A percentile compares a stretch with the other conserved stretches of the same genome.
Conservation (phyloP, 2,329 filamentous ascomycete genomes). For the Pezicula neosporulosa region DNA sequence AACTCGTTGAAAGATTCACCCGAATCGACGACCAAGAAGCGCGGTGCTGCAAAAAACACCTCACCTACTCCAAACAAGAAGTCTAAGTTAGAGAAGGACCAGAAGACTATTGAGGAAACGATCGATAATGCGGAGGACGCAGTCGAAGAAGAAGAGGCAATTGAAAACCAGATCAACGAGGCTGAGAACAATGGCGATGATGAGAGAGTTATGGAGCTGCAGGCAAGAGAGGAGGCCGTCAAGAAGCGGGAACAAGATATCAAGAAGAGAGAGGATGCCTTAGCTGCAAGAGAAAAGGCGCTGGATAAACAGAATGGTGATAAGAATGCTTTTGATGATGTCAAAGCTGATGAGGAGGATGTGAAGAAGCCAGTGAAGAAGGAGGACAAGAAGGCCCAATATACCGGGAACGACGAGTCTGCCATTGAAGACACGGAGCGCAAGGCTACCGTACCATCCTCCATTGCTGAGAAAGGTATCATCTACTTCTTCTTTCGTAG, state of each 20-base stretch:
- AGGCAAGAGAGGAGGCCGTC: conserved; percentile 4
- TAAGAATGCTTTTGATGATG: conserved; percentile 26
- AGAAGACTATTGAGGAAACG: conserved; percentile 26
- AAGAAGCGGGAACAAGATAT: conserved; percentile 9
- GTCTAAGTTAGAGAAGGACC: conserved; percentile 13
- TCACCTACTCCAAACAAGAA: conserved; percentile 29
- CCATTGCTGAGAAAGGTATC: conserved; percentile 79
- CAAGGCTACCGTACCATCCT: conserved; percentile 36
- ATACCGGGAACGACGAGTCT: conserved; percentile 20
- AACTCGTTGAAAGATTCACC: neutral
- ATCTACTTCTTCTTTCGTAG: conserved; percentile 89
- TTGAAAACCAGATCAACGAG: neutral
- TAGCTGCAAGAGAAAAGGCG: conserved; percentile 6
- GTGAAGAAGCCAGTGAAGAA: conserved; percentile 21
- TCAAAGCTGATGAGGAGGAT: conserved; percentile 23
- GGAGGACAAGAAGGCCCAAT: conserved; percentile 21
- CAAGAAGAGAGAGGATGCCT: conserved; percentile 11
- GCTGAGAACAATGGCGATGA: conserved; percentile 8
- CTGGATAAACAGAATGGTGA: conserved; percentile 12
- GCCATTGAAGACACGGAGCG: conserved; percentile 31
- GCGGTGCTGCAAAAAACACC: neutral
- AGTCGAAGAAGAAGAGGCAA: conserved; percentile 21
- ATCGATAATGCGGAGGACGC: conserved; percentile 2
- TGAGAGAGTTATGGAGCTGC: conserved; percentile 3
- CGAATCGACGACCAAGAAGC: neutral